phyloP scores from a whole-genome alignment of 2,329 filamentous ascomycete species.

The Trichoderma lentiforme region DNA sequence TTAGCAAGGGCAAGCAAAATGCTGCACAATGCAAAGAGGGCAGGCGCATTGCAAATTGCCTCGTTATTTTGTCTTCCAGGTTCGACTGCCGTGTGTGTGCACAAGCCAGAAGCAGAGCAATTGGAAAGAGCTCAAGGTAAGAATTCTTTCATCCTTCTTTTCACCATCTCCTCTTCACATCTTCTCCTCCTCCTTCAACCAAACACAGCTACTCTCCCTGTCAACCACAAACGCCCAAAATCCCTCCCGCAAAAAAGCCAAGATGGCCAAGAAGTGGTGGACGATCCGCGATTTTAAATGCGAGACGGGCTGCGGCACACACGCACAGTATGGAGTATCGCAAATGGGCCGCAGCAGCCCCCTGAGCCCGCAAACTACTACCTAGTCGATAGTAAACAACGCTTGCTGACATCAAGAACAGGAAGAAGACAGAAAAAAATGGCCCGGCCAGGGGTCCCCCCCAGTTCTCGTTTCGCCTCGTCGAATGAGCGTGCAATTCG shows the following conservation, averaged over 20 bases:
- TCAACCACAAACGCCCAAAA: background rate
- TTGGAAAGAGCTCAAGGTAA: background rate
- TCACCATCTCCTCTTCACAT: background rate
- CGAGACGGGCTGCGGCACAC: background rate
- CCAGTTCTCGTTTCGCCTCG: conserved; percentile 14
- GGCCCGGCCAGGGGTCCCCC: background rate
- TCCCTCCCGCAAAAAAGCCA: background rate
- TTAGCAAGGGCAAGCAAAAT: background rate
- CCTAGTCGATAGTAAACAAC: background rate
- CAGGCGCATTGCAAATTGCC: background rate
- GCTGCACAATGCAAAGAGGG: background rate
- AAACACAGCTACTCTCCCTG: background rate
- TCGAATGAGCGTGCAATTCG: conserved; percentile 12
- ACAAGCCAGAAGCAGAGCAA: background rate
- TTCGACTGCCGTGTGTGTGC: background rate
- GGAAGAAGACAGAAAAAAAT: background rate
- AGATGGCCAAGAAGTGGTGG: background rate
- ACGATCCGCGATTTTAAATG: background rate
- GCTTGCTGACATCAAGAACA: background rate
- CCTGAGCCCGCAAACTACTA: background rate
- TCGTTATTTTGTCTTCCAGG: background rate
- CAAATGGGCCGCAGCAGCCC: background rate
- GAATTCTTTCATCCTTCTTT: background rate
- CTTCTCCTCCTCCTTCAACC: background rate
- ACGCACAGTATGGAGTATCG: background rate